Percentiles rank a stretch among this genome's conserved stretches.
phyloP scores from a whole-genome alignment of 164 flowering plant species.

The Liquidambar formosana region DNA sequence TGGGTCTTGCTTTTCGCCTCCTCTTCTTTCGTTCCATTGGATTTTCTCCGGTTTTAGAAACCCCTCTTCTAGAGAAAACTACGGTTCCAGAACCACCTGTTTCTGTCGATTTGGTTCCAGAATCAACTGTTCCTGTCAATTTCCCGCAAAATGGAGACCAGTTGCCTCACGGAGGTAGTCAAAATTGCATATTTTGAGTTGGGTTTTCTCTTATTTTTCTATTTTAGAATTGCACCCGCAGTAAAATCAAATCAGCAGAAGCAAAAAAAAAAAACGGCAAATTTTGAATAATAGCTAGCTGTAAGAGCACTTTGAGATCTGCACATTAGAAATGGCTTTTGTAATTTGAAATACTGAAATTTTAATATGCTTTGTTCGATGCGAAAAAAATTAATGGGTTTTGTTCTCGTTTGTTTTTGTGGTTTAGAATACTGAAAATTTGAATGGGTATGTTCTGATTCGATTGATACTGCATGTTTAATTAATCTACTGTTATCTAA shows the following conservation, averaged over 20 bases:
- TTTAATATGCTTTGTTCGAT: too few species aligned
- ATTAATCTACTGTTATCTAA: neutral
- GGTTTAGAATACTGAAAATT: neutral
- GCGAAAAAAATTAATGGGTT: too few species aligned
- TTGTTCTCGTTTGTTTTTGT: neutral
- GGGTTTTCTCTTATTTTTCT: neutral
- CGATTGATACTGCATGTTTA: neutral
- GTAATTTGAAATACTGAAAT: neutral
- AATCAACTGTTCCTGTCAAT: slow-evolving; percentile 6
- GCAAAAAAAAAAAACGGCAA: too few species aligned
- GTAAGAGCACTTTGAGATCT: slow-evolving; percentile 1
- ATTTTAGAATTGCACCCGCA: neutral
- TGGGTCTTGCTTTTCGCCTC: slow-evolving; percentile 44
- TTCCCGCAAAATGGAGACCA: slow-evolving; percentile 25
- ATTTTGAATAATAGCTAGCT: too few species aligned
- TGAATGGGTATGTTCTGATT: neutral
- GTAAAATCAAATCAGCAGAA: too few species aligned
- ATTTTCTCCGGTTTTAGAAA: slow-evolving; percentile 19
- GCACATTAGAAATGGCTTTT: neutral
- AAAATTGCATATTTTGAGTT: neutral
- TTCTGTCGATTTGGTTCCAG: slow-evolving; percentile 9
- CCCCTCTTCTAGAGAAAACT: slow-evolving; percentile 20
- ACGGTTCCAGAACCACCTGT: slow-evolving; percentile 4
- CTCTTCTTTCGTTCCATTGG: slow-evolving; percentile 21
- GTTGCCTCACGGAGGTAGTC: slow-evolving; percentile 24